Evolutionary conservation across 225 moss, liverwort and hornwort genomes (phyloP).

Genomic region (Climacium dendroides): DNA sequence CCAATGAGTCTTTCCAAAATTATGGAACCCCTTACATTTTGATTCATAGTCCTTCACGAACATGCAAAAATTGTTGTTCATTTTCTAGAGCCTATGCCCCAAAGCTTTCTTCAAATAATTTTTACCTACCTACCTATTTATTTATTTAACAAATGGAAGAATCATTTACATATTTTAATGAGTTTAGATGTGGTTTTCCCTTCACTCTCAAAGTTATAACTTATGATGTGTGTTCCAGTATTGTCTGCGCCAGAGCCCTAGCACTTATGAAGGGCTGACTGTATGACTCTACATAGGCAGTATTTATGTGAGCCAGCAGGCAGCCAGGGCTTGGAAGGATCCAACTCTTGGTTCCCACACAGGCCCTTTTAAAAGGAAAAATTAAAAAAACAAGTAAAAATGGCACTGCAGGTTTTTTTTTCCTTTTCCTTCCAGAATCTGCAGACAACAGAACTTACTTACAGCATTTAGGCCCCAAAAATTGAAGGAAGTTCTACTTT

Average conservation of each 20-base stretch:
- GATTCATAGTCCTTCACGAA: too few relatives aligned
- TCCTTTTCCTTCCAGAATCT: background rate
- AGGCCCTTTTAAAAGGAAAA: background rate
- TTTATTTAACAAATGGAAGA: too few relatives aligned
- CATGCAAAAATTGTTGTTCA: too few relatives aligned
- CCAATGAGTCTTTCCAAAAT: background rate
- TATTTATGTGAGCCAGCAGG: background rate
- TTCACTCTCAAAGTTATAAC: too few relatives aligned
- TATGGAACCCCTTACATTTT: background rate
- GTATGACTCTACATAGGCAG: background rate
- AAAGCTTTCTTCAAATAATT: too few relatives aligned
- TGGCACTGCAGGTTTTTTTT: too few relatives aligned
- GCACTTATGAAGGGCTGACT: background rate
- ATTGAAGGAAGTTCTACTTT: background rate
- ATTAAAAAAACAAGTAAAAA: too few relatives aligned
- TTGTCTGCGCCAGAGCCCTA: background rate
- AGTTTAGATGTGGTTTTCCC: too few relatives aligned
- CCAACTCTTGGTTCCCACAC: background rate
- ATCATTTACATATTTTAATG: too few relatives aligned
- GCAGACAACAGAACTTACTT: background rate
- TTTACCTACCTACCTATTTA: too few relatives aligned
- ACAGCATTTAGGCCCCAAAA: too few relatives aligned
- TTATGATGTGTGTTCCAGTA: background rate
- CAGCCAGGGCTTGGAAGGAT: background rate
- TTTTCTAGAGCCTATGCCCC: fast-evolving